Evolutionary conservation across 2,329 filamentous ascomycete genomes (phyloP), one percentile per base, ranked within the genome.

Genomic region (Sporothrix protearum): DNA sequence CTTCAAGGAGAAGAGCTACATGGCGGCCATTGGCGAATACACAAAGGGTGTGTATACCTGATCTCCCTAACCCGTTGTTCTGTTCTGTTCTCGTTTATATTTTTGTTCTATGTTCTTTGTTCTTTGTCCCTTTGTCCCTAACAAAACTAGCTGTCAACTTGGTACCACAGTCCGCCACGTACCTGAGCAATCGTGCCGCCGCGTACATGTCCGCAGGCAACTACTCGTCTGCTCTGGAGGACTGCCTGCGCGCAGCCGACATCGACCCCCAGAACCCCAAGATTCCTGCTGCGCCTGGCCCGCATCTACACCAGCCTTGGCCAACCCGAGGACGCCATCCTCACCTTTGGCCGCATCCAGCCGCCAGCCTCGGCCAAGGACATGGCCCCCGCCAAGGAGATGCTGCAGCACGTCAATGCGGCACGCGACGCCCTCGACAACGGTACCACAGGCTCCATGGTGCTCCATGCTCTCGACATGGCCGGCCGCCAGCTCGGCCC

Each of bases 1-100:
- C 79, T 99, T 97, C 87, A 98, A 97, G 84, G 92, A 94, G 75
- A 93, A 91, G 79, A 92, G 97, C 78, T 99, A 95, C 80, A 83
- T 86, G 73, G 91, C 92, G 79, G 95, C 96, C 30, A 94, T 98
- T 79, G 88, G 92, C 76, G 93, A 97, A 81, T 99, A 98, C 81
- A 93, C 92, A 76, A 97, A 97, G 88, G 95, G 95, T 97, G 85
- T 79, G 80, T 81, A 92, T 92, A 76, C 97, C 96, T 88, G 94
- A 94, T 97, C 85, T 79, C 79, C 73, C 71, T 63, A n/a, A n/a
- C n/a, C n/a, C n/a, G n/a, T n/a, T n/a, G n/a, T n/a, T n/a, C n/a
- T n/a, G n/a, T n/a, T n/a, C n/a, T n/a, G n/a, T 72, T 45, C 51
- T 53, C 8, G 19, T 9, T 57, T 39, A 5, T 63, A 22, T 7